These are phyloP conservation scores for Suhomyces anneliseae DNA, from an alignment of 1,139 yeast species.

Conservation along the genomic window DNA sequence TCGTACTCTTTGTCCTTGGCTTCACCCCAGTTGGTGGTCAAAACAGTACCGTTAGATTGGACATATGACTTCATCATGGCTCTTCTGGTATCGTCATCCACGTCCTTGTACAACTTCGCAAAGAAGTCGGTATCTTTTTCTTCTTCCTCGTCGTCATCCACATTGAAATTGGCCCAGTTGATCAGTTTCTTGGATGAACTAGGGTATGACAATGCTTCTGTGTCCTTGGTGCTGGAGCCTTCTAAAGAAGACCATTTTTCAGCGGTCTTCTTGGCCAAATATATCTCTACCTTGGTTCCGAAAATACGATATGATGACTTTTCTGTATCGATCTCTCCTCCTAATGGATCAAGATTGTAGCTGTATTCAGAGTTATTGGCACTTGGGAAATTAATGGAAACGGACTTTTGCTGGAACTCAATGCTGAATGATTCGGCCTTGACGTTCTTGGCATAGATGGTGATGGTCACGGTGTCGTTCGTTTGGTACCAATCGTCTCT, in stretches of 20 bases:
- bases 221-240: constrained; percentile 12
- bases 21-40: constrained; percentile 94
- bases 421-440: constrained; percentile 46
- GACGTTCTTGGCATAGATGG: constrained; percentile 70
- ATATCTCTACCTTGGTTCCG: constrained; percentile 74
- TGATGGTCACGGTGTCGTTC: constrained; percentile 54
- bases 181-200: constrained; percentile 58
- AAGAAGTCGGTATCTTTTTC: constrained; percentile 70
- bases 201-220: constrained; percentile 47
- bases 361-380: constrained; percentile 47
- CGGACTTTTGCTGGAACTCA: constrained; percentile 31
- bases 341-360: constrained; percentile 53
- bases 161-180: constrained; percentile 72
- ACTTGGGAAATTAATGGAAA: constrained; percentile 47
- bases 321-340: constrained; percentile 48
- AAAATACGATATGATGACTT: constrained; percentile 53
- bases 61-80: constrained; percentile 97
- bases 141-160: constrained; percentile 47
- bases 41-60: constrained; percentile 93
- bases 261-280: constrained; percentile 36
- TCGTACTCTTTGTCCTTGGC: constrained; percentile 69
- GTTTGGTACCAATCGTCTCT: constrained; percentile 84
- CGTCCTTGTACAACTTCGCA: constrained; percentile 67
- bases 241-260: constrained; percentile 50
- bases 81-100: constrained; percentile 83